Percentiles rank a stretch among this genome's conserved stretches.
These are phyloP conservation scores for Ogataea degrootiae DNA, from an alignment of 805 yeast species.

Conservation along the genomic window DNA sequence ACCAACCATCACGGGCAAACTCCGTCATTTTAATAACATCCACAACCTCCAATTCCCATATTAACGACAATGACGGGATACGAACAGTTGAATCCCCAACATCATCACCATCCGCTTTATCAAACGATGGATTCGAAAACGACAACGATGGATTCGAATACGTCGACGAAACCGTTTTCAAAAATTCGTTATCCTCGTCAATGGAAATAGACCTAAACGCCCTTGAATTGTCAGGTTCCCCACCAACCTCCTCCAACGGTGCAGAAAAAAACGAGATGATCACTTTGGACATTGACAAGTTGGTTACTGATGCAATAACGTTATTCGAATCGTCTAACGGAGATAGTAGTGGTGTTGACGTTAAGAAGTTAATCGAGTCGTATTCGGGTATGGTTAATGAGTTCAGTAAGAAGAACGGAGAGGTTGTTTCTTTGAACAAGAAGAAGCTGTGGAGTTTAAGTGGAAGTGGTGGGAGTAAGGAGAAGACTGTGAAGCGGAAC, in stretches of 20 bases:
- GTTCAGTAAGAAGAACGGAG: not conserved
- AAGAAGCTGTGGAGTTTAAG: not conserved
- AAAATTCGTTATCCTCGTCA: no score
- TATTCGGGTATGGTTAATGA: conserved; percentile 21
- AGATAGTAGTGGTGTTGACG: not conserved
- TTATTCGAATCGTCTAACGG: conserved; percentile 2
- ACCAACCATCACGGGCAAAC: conserved; percentile 1
- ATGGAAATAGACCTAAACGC: not conserved
- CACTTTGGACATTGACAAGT: conserved; percentile 8
- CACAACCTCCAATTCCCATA: no score
- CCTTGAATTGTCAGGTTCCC: not conserved
- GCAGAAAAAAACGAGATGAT: conserved; percentile 2
- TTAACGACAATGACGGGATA: no score
- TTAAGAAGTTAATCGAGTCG: conserved; percentile 10
- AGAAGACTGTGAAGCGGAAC: not conserved
- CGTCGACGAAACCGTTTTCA: no score
- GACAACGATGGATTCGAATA: no score
- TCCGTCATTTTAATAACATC: not conserved
- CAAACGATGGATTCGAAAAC: no score
- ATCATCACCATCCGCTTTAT: no score
- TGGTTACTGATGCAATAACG: conserved; percentile 17
- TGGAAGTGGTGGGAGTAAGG: not conserved
- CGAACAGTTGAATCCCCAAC: no score
- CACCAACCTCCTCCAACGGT: not conserved
- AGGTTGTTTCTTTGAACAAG: no score